These are phyloP conservation scores for Colletotrichum falcatum DNA, from an alignment of 2,329 filamentous ascomycete species.

Conservation along the genomic window DNA sequence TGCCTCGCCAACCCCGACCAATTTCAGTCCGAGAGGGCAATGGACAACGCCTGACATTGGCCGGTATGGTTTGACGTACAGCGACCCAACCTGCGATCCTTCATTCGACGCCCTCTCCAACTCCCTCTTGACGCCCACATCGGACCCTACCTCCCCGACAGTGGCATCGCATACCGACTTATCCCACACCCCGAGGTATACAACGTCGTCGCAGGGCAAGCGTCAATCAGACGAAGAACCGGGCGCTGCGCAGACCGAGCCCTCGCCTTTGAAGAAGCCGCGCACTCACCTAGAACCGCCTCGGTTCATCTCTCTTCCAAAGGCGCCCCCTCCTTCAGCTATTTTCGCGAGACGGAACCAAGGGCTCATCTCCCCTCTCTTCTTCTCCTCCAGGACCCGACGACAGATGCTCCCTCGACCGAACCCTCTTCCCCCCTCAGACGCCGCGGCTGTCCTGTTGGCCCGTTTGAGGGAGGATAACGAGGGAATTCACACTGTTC, in stretches of 20 bases:
- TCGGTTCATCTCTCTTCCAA: constrained; percentile 56
- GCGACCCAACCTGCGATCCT: constrained; percentile 42
- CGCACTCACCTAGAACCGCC: constrained; percentile 61
- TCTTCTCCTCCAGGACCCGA: constrained; percentile 57
- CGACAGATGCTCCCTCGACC: constrained; percentile 53
- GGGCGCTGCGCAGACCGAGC: constrained; percentile 14
- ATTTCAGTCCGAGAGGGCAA: constrained; percentile 18
- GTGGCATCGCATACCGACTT: constrained; percentile 25
- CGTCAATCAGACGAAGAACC: constrained; percentile 46
- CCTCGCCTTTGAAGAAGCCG: constrained; percentile 59
- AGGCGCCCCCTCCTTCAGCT: constrained; percentile 41
- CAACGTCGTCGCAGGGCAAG: constrained; percentile 44
- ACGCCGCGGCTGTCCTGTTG: constrained; percentile 61
- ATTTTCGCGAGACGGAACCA: constrained; percentile 48
- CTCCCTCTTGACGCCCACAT: constrained; percentile 28
- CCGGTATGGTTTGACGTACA: constrained; percentile 49
- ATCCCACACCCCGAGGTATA: constrained; percentile 29
- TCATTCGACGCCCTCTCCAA: constrained; percentile 35
- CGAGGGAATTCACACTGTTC: constrained; percentile 64
- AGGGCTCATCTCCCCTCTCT: constrained; percentile 62
- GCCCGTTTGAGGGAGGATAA: constrained; percentile 58
- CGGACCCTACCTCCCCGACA: constrained; percentile 30
- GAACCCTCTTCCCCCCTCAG: constrained; percentile 53
- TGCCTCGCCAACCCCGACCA: constrained; percentile 32
- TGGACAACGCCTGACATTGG: constrained; percentile 43